Evolutionary conservation across 805 yeast species (phyloP), one percentile per base, ranked within the genome.

Genomic region (Hanseniaspora guilliermondii): DNA sequence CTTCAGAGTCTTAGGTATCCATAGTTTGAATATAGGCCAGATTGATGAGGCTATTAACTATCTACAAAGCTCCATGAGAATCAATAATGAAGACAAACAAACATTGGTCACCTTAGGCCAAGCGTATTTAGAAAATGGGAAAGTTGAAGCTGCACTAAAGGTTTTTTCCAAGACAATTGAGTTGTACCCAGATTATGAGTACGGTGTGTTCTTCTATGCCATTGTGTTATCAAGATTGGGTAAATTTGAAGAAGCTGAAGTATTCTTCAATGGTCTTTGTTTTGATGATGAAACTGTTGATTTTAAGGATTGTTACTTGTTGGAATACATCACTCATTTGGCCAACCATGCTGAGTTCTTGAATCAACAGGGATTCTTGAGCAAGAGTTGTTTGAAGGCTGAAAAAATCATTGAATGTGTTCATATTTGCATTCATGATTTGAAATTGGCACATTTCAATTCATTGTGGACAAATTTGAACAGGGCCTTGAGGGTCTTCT

Each of bases 41-140:
- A 86, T 80, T 58, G 79, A 78, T 1, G 80, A 80, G 54, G 95
- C 98, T 0, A 83, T 91, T 47, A 91, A 85, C 66, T 81, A 85
- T 78, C 88, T 87, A 64, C 98, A 93, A 67, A 77, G 81, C 27
- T 88, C 96, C 1, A 71, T 93, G 48, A 75, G 97, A 58, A 70
- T 84, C 58, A 71, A 80, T 42, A 71, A 83, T 0, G 58, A 63
- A 53, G 97, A 93, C 66, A 65, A 77, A 1, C 83, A 85, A 59
- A 83, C 95, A 2, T 91, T 97, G 97, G 73, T 85, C 30, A 96
- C 96, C 0, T 71, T 93, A n/a, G 98, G 98, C n/a, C 97, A 93
- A 65, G 91, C 96, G 0, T 93, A 93, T 65, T 72, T 76, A 53
- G 77, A 80, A 25, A 79, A 93, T 65, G 98, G 98, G 2, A 75